A percentile compares a stretch with the other conserved stretches of the same genome.
Evolutionary conservation across 495 filamentous ascomycete species (phyloP).

Genomic region (Lasiosphaeria miniovina): DNA sequence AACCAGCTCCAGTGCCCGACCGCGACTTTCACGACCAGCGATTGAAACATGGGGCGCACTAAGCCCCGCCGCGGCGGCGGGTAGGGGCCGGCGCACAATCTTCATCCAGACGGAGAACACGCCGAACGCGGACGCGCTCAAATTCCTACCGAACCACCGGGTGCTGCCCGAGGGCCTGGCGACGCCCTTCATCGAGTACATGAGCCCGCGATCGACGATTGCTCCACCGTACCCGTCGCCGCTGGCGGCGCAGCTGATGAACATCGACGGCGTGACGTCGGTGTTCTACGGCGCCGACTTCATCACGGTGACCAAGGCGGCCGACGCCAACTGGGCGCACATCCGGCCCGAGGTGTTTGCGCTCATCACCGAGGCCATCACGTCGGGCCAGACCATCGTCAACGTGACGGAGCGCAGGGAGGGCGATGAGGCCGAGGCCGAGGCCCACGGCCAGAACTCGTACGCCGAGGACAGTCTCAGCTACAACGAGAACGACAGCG

Average conservation of each 20-base stretch:
- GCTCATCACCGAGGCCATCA: constrained; percentile 87
- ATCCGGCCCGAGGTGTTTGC: constrained; percentile 94
- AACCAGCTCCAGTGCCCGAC: constrained; percentile 16
- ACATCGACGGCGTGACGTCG: constrained; percentile 83
- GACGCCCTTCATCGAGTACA: constrained; percentile 83
- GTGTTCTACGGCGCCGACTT: constrained; percentile 97
- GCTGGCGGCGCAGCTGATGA: constrained; percentile 82
- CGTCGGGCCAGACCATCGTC: constrained; percentile 76
- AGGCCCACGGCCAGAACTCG: constrained; percentile 27
- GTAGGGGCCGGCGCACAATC: constrained; percentile 59
- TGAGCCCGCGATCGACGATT: constrained; percentile 81
- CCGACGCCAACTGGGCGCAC: constrained; percentile 86
- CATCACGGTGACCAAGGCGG: constrained; percentile 90
- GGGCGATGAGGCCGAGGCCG: constrained; percentile 27
- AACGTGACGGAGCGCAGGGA: constrained; percentile 61
- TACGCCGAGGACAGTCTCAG: constrained; percentile 63
- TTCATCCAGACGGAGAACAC: constrained; percentile 97
- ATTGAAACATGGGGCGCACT: constrained; percentile 8
- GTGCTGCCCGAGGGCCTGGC: constrained; percentile 71
- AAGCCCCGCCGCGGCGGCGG: not conserved
- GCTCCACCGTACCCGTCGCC: constrained; percentile 90
- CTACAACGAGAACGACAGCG: constrained; percentile 83
- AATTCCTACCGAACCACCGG: constrained; percentile 86
- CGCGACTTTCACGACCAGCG: constrained; percentile 11
- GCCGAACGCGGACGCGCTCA: constrained; percentile 86